Conservation (phyloP, 1,284 basidiomycete species). For the Rhizoctonia solani region DNA sequence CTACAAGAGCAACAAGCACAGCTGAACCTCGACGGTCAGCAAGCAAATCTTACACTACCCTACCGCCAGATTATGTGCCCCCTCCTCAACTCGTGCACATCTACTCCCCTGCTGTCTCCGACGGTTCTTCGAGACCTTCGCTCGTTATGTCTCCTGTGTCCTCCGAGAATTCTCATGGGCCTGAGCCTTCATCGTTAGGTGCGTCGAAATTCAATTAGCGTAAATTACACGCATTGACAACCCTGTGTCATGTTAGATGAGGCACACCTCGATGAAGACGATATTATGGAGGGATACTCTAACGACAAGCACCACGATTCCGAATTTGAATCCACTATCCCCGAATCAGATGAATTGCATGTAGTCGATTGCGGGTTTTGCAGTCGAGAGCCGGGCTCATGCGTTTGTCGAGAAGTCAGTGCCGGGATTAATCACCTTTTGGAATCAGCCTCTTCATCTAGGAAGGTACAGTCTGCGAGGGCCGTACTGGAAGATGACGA, state of each 20-base stretch:
- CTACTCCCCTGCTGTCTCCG: conserved; percentile 21
- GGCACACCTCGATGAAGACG: not conserved
- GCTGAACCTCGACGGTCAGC: not conserved
- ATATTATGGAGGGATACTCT: not conserved
- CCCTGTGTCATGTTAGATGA: not conserved
- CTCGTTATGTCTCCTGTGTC: conserved; percentile 7
- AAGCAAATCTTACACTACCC: conserved; percentile 12
- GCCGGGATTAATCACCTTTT: conserved; percentile 48
- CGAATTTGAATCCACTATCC: not conserved
- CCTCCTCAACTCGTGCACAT: conserved; percentile 7
- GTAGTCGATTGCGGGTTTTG: conserved; percentile 70
- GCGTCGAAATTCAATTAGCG: not conserved
- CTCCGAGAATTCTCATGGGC: conserved; percentile 18
- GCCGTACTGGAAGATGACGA: conserved; percentile 42
- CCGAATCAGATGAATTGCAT: conserved; percentile 36
- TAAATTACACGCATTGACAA: not conserved
- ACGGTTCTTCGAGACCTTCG: conserved; percentile 17
- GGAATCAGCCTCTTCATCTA: conserved; percentile 42
- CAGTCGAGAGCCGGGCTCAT: conserved; percentile 61
- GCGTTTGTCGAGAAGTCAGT: conserved; percentile 70
- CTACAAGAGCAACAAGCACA: not conserved
- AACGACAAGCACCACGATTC: not conserved
- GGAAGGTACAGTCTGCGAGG: conserved; percentile 37
- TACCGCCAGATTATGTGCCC: conserved; percentile 27
- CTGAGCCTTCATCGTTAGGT: conserved; percentile 18